Evolutionary conservation across 805 yeast genomes (phyloP).

Genomic region (Cyberlindnera mycetangii): DNA sequence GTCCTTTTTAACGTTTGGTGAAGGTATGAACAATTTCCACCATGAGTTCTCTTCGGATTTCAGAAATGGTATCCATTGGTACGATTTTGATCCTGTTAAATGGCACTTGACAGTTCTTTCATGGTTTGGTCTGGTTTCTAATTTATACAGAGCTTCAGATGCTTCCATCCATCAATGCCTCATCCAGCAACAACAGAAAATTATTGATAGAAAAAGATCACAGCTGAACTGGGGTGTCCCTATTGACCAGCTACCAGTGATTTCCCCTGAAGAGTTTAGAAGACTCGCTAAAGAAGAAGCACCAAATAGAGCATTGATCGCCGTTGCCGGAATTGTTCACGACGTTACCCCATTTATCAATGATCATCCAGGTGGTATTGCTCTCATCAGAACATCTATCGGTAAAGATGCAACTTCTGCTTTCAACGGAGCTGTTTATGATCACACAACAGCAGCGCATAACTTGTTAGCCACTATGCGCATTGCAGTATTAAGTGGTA

Average conservation of each 20-base stretch:
- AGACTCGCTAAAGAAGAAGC: constrained; percentile 37
- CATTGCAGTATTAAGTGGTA: constrained; percentile 79
- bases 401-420: constrained; percentile 95
- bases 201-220: constrained; percentile 71
- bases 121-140: constrained; percentile 55
- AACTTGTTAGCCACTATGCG: constrained; percentile 92
- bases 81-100: constrained; percentile 85
- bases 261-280: constrained; percentile 52
- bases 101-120: constrained; percentile 53
- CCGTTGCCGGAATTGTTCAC: constrained; percentile 88
- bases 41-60: constrained; percentile 94
- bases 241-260: constrained; percentile 76
- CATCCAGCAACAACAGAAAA: constrained; percentile 79
- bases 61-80: constrained; percentile 68
- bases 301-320: constrained; percentile 62
- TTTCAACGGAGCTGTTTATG: constrained; percentile 92
- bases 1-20: constrained; percentile 78
- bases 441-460: constrained; percentile 90
- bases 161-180: constrained; percentile 61
- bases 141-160: constrained; percentile 44
- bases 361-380: constrained; percentile 92
- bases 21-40: constrained; percentile 90
- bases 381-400: constrained; percentile 72
- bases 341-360: constrained; percentile 88
- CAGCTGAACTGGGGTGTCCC: constrained; percentile 94